phyloP scores from a whole-genome alignment of 2,329 filamentous ascomycete species.

The Fusarium illudens region DNA sequence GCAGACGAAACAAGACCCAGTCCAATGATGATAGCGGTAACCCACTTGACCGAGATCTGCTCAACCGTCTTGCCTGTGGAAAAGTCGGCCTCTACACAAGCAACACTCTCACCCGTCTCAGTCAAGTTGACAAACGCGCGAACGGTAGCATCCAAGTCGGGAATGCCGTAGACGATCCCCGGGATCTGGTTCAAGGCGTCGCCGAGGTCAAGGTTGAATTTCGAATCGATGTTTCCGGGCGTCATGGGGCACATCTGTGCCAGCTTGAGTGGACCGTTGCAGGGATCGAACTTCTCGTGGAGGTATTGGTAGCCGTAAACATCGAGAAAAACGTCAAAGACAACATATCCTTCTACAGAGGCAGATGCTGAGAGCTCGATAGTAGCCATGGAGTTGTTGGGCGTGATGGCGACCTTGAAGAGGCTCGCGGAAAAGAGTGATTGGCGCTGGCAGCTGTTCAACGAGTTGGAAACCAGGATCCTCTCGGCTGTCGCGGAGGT shows the following conservation, averaged over 20 bases:
- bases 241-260: constrained; percentile 89
- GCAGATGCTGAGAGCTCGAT: constrained; percentile 84
- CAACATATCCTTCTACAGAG: constrained; percentile 80
- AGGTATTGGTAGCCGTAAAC: constrained; percentile 84
- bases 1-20: constrained; percentile 85
- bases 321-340: constrained; percentile 76
- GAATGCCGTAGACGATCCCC: constrained; percentile 85
- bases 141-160: constrained; percentile 88
- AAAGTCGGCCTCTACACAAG: constrained; percentile 86
- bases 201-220: constrained; percentile 70
- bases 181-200: constrained; percentile 73
- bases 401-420: constrained; percentile 85
- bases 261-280: constrained; percentile 64
- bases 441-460: constrained; percentile 84
- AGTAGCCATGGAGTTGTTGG: constrained; percentile 73
- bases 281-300: constrained; percentile 76
- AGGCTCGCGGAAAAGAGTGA: constrained; percentile 86
- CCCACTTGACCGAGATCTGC: constrained; percentile 87
- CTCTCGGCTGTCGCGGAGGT: constrained; percentile 59
- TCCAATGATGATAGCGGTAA: constrained; percentile 85
- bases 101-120: constrained; percentile 68
- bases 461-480: constrained; percentile 80
- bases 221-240: constrained; percentile 79
- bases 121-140: constrained; percentile 81
- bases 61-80: constrained; percentile 94